Conservation (phyloP, 768 basidiomycete species). For the Amanita pseudoporphyria region DNA sequence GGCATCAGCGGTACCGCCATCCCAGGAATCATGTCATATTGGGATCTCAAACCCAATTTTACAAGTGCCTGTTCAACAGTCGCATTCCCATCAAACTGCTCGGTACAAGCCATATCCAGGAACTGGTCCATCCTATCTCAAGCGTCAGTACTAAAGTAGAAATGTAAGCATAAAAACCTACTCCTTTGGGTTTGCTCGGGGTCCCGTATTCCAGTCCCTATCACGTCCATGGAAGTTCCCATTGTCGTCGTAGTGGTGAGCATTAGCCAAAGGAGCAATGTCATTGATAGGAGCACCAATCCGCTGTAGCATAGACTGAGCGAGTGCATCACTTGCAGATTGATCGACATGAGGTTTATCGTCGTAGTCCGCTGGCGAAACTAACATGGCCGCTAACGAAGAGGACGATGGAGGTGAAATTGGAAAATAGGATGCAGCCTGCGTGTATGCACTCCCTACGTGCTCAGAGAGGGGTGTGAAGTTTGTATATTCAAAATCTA, state of each 20-base stretch:
- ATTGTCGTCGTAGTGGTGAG: constrained; percentile 14
- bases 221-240: constrained; percentile 27
- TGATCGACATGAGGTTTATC: not conserved
- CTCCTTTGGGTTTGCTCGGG: constrained; percentile 41
- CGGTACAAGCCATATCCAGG: constrained; percentile 43
- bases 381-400: not conserved
- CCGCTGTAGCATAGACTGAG: not conserved
- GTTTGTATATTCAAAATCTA: not conserved
- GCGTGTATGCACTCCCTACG: not conserved
- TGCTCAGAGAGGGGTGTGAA: not conserved
- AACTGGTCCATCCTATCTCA: constrained; percentile 41
- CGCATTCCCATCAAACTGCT: constrained; percentile 48
- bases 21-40: constrained; percentile 42
- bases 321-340: not conserved
- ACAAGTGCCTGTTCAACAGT: constrained; percentile 48
- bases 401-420: not conserved
- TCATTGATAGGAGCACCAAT: not conserved
- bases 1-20: constrained; percentile 58
- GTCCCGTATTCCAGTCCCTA: constrained; percentile 33
- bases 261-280: constrained; percentile 9
- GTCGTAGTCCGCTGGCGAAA: too few relatives aligned
- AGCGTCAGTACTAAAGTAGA: not conserved
- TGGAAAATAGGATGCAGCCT: not conserved
- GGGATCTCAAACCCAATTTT: constrained; percentile 38
- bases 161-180: constrained; percentile 18